These are phyloP conservation scores for Xylariaceae sp. DNA, from an alignment of 2,329 filamentous ascomycete species.

Conservation along the genomic window DNA sequence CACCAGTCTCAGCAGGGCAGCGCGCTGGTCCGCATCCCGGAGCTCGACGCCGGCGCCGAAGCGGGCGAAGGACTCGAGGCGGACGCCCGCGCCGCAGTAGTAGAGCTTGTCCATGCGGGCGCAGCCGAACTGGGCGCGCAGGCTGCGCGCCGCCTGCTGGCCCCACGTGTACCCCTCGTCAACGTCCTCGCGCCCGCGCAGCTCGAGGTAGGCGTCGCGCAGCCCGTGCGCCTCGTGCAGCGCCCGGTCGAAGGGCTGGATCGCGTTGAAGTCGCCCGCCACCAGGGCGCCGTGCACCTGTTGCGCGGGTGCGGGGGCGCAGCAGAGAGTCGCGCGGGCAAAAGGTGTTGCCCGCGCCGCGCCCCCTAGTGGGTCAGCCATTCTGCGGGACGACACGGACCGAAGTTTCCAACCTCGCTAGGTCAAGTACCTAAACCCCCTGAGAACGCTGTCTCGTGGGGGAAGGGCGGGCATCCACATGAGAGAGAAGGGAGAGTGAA, in stretches of 20 bases:
- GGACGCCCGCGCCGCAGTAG: conserved; percentile 29
- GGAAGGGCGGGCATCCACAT: no score
- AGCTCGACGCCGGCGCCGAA: conserved; percentile 39
- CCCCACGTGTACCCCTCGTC: conserved; percentile 48
- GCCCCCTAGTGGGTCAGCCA: no score
- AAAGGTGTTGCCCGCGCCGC: no score
- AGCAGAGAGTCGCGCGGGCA: no score
- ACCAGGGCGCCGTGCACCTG: conserved; percentile 34
- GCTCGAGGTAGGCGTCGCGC: conserved; percentile 42
- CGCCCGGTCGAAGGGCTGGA: conserved; percentile 40
- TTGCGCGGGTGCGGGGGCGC: no score
- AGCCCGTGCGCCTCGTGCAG: conserved; percentile 39
- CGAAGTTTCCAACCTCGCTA: no score
- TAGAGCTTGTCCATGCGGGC: conserved; percentile 46
- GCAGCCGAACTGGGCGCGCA: conserved; percentile 35
- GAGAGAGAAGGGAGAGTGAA: no score
- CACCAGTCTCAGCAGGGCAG: conserved; percentile 13
- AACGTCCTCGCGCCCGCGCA: conserved; percentile 38
- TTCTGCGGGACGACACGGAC: no score
- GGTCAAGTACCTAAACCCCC: no score
- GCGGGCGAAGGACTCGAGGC: conserved; percentile 28
- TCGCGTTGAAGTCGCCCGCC: conserved; percentile 50
- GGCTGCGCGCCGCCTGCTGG: conserved; percentile 35
- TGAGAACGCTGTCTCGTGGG: no score
- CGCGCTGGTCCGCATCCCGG: conserved; percentile 22